Percentiles rank a stretch among this genome's conserved stretches.
phyloP scores from a whole-genome alignment of 768 basidiomycete species.

The Leccinum disarticulatum region DNA sequence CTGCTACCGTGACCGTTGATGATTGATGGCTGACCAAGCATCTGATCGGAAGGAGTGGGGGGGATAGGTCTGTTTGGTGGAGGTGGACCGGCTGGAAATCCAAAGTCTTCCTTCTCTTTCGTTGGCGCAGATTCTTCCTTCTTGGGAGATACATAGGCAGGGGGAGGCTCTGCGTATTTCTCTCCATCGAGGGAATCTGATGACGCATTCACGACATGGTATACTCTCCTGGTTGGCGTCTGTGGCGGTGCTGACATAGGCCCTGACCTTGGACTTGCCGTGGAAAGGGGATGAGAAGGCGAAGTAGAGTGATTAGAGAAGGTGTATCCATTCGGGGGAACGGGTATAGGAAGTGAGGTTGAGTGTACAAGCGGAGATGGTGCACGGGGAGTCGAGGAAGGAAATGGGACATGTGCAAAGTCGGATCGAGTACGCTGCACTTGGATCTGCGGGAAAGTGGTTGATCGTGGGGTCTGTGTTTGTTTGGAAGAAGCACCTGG shows the following conservation, averaged over 20 bases:
- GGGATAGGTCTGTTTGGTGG: slow-evolving; percentile 23
- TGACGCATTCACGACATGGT: slow-evolving; percentile 43
- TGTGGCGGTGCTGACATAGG: slow-evolving; percentile 21
- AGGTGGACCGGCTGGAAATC: background rate
- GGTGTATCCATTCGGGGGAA: slow-evolving; percentile 10
- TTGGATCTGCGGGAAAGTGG: slow-evolving; percentile 25
- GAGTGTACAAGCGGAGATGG: slow-evolving; percentile 30
- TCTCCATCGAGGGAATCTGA: slow-evolving; percentile 22
- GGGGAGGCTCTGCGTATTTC: slow-evolving; percentile 42
- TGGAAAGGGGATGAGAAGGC: slow-evolving; percentile 6
- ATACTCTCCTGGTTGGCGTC: slow-evolving; percentile 40
- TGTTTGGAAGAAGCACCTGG: slow-evolving; percentile 25
- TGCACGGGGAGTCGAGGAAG: slow-evolving; percentile 9
- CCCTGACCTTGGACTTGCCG: background rate
- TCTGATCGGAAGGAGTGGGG: slow-evolving; percentile 7
- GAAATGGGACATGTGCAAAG: slow-evolving; percentile 6
- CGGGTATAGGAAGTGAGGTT: slow-evolving; percentile 18
- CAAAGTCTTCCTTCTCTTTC: slow-evolving; percentile 22
- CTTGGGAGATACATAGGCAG: slow-evolving; percentile 41
- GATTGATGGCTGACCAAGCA: slow-evolving; percentile 9
- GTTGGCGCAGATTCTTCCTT: slow-evolving; percentile 2
- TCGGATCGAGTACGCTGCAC: slow-evolving; percentile 25
- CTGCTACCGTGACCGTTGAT: background rate
- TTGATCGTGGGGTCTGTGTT: slow-evolving; percentile 18
- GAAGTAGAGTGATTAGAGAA: slow-evolving; percentile 8